Evolutionary conservation across 345 rosid genomes (phyloP).

Genomic region (Kernera saxatilis): DNA sequence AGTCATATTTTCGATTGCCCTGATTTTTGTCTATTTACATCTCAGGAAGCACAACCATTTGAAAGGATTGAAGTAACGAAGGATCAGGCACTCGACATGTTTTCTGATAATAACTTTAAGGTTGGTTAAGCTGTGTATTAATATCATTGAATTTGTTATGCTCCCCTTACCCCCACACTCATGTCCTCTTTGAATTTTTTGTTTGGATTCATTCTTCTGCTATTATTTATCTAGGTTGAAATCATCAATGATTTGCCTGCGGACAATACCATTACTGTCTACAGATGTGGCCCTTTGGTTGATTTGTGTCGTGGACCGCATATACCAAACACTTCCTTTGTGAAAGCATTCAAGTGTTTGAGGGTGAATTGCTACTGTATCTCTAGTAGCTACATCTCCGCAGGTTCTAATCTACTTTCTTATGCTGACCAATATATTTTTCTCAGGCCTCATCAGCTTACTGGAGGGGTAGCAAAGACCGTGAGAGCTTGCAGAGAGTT

Average conservation of each 20-base stretch:
- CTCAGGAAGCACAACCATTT: slow-evolving; percentile 86
- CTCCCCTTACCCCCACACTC: neutral
- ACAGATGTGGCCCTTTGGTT: slow-evolving; percentile 94
- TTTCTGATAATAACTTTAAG: slow-evolving; percentile 89
- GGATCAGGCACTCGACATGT: slow-evolving; percentile 83
- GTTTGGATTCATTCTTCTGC: slow-evolving; percentile 11
- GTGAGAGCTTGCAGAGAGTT: slow-evolving; percentile 95
- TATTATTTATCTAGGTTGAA: slow-evolving; percentile 60
- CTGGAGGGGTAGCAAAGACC: slow-evolving; percentile 88
- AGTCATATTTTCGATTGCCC: neutral
- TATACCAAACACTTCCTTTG: slow-evolving; percentile 96
- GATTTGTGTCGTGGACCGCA: slow-evolving; percentile 99
- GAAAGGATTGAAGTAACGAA: slow-evolving; percentile 93
- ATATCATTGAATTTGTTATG: neutral
- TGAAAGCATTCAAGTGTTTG: slow-evolving; percentile 85
- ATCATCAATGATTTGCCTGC: slow-evolving; percentile 79
- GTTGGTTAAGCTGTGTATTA: slow-evolving; percentile 33
- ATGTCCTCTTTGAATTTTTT: neutral
- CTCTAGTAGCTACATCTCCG: slow-evolving; percentile 6
- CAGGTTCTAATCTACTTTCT: slow-evolving; percentile 13
- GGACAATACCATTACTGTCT: slow-evolving; percentile 91
- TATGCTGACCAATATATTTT: slow-evolving; percentile 5
- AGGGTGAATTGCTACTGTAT: slow-evolving; percentile 45
- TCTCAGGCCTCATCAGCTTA: slow-evolving; percentile 96
- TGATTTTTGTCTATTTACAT: neutral